Base-by-base conservation (phyloP, 371 early-diverging fungal species). In the Rhizopus delemar region DNA sequence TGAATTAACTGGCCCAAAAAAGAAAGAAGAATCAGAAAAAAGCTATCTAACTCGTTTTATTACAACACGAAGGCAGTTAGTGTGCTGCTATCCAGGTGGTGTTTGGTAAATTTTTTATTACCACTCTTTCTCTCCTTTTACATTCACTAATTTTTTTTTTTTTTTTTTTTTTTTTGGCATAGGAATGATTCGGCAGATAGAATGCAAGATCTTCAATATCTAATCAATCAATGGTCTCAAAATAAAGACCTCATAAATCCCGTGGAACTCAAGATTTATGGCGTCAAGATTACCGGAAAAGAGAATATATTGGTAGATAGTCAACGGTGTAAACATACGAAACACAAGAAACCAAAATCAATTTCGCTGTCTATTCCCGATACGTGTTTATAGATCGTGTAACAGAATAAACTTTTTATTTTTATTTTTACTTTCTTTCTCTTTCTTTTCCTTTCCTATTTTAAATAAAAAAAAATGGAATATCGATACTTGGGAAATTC, bases 401-500 rank as follows among this genome's bases (percentile, higher is more conserved):
- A 52, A 46, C 46, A 33, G 51, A 22, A 22, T 22, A 22, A 22
- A 22, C 22, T 22, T 22, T 22, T 22, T 22, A 22, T 22, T 22
- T 22, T 22, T 22, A 22, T 22, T 22, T 22, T 22, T 22, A 22
- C 22, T 41, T 56, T 33, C 15, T 34, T 28, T 51, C 9, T 51
- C 48, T 51, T 34, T 34, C 29, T 41, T 32, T 48, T 39, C 29
- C n/a, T 46, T 49, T 41, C 56, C 34, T 58, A 35, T 5, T 50
- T 53, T 16, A 16, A 28, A 41, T 31, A 35, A 11, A 16, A 28
- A 36, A 35, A 11, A 36, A 93, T 93, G 94, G 86, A 91, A 63
- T 93, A 91, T 71, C 86, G 92, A 35, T 87, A 83, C 63, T 80
- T 93, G 45, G 94, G 94, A 56, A 72, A 80, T 41, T 86, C 89